Evolutionary conservation across 371 early-diverging fungal genomes (phyloP), one percentile per base, ranked within the genome.

Genomic region (Syncephalis plumigaleata): DNA sequence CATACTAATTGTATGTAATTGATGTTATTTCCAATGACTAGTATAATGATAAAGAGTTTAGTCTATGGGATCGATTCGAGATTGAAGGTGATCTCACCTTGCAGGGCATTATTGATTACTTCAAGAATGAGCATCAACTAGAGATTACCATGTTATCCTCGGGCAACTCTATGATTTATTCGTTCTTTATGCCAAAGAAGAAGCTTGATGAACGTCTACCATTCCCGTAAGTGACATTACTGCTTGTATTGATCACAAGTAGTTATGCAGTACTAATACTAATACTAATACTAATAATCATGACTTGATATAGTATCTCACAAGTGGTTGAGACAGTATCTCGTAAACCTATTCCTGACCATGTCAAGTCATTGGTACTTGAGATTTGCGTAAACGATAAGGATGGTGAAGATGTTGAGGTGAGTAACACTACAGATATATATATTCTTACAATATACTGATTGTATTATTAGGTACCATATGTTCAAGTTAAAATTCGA

Each of bases 41-140:
- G 73, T 91, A 92, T 68, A 68, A 87, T 52, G 91, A 85, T 49
- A 66, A 58, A 2, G 75, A 84, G 60, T 95, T 82, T 56, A 94
- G 85, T 23, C 70, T 94, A 40, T 99, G 99, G 99, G 95, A 95
- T 55, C 81, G 92, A 42, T 85, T 99, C 55, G 92, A 91, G 50
- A 71, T 98, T 45, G 65, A 81, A 45, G 67, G 69, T 4, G 91
- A 98, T 57, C 56, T 84, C 36, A 91, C 93, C 0, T 70, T 99
- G 52, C 68, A 80, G 59, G 87, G 91, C 57, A 77, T 99, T 43
- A 67, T 99, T 37, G 80, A 89, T 49, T 65, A 75, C 49, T 91
- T 98, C 67, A 59, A 83, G 66, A 63, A 66, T 0, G 65, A 89
- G 55, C 84, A 92, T 65, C 73, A 83, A 42, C 68, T 94, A 36